These are phyloP conservation scores for Gossypium gossypioides DNA, from an alignment of 441 rosid species.

Conservation along the genomic window DNA sequence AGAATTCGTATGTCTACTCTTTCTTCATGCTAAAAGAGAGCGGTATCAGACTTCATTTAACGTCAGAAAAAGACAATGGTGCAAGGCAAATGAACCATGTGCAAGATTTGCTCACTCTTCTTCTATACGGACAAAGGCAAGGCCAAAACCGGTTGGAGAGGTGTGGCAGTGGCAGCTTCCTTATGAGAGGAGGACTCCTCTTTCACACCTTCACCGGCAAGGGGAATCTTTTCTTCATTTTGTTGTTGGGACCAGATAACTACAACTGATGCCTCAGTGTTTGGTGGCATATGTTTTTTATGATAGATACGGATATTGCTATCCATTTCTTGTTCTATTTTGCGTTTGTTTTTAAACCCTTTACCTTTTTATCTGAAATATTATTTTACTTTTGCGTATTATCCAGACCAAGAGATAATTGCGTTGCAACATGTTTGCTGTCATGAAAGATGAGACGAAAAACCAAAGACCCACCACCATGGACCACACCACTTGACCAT, in stretches of 20 bases:
- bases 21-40: background rate
- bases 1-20: too few relatives aligned
- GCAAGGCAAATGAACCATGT: slow-evolving; percentile 2
- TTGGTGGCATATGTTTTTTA: background rate
- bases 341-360: background rate
- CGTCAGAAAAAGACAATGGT: background rate
- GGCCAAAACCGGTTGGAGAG: background rate
- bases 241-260: slow-evolving; percentile 13
- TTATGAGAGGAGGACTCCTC: background rate
- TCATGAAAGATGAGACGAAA: background rate
- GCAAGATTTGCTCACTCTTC: background rate
- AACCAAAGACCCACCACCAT: background rate
- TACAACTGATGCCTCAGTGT: slow-evolving; percentile 3
- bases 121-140: background rate
- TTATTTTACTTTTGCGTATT: background rate
- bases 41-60: background rate
- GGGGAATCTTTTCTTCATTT: slow-evolving; percentile 5
- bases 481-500: background rate
- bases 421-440: slow-evolving; percentile 5
- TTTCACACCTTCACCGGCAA: background rate
- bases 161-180: background rate
- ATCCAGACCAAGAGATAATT: background rate
- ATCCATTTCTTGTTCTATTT: background rate
- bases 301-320: background rate
- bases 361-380: background rate